A percentile compares a stretch with the other conserved stretches of the same genome.
Evolutionary conservation across 2,329 filamentous ascomycete species (phyloP).

Genomic region (Berkeleyomyces basicola): DNA sequence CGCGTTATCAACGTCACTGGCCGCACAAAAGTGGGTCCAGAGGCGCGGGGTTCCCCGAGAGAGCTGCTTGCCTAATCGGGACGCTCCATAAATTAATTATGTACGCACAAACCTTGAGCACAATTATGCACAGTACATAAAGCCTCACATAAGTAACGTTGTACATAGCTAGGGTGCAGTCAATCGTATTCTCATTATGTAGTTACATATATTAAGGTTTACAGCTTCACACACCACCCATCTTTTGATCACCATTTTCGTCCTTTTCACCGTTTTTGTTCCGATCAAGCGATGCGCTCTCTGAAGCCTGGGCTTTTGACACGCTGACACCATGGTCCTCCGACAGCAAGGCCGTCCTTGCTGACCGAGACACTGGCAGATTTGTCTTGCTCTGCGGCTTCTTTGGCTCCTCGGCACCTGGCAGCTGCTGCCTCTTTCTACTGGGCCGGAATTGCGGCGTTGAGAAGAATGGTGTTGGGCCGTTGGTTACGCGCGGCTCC

Average conservation of each 20-base stretch:
- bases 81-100: not conserved
- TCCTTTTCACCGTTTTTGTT: not conserved
- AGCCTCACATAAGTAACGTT: no score
- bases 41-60: conserved; percentile 13
- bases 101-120: not conserved
- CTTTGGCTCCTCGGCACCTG: not conserved
- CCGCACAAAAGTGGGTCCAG: conserved; percentile 6
- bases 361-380: conserved; percentile 9
- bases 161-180: not conserved
- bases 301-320: not conserved
- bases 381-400: conserved; percentile 2
- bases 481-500: not conserved
- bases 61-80: conserved; percentile 1
- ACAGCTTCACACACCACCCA: conserved; percentile 1
- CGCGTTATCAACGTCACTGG: no score
- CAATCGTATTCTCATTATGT: not conserved
- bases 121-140: not conserved
- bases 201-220: not conserved
- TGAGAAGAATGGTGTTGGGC: conserved; percentile 9
- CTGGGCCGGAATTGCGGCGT: conserved; percentile 11
- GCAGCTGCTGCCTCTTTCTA: conserved; percentile 9
- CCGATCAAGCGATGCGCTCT: not conserved
- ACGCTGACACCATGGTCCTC: conserved; percentile 12
- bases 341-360: conserved; percentile 9
- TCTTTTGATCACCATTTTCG: conserved; percentile 4